Evolutionary conservation across 805 yeast genomes (phyloP).

Genomic region (Metschnikowia anglica): DNA sequence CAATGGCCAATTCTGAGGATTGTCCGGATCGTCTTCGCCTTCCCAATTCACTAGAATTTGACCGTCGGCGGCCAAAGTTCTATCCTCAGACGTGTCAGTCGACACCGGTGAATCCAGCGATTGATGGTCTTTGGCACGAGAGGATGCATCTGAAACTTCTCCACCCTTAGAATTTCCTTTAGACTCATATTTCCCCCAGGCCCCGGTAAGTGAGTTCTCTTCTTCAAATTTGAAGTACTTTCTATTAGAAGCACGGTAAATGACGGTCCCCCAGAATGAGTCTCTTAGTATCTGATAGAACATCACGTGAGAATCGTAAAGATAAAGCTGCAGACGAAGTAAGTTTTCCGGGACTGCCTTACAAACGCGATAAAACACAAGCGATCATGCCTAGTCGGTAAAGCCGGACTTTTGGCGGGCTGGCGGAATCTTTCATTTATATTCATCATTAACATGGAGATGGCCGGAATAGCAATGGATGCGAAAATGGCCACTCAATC

Average conservation of each 20-base stretch:
- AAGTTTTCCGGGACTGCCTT: too few species aligned
- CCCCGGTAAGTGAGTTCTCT: slow-evolving; percentile 28
- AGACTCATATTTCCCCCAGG: slow-evolving; percentile 28
- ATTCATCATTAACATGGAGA: too few species aligned
- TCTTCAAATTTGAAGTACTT: slow-evolving; percentile 26
- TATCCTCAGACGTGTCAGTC: slow-evolving; percentile 6
- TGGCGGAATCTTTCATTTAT: too few species aligned
- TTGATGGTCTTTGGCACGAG: background rate
- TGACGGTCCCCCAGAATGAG: slow-evolving; percentile 29
- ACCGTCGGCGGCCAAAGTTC: slow-evolving; percentile 2
- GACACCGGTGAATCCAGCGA: slow-evolving; percentile 5
- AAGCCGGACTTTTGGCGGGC: too few species aligned
- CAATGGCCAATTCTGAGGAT: slow-evolving; percentile 58
- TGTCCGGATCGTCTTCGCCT: slow-evolving; percentile 51
- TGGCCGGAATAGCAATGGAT: too few species aligned
- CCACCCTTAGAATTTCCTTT: slow-evolving; percentile 11
- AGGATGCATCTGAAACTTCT: slow-evolving; percentile 5
- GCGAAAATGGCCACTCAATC: too few species aligned
- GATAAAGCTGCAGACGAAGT: too few species aligned
- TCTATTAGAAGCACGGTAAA: slow-evolving; percentile 28
- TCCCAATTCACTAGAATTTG: slow-evolving; percentile 32
- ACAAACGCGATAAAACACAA: too few species aligned
- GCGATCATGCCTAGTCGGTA: too few species aligned
- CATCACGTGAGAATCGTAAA: too few species aligned
- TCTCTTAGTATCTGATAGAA: slow-evolving; percentile 29